These are phyloP conservation scores for Toxicodendron radicans DNA, from an alignment of 345 rosid genomes.

Conservation along the genomic window DNA sequence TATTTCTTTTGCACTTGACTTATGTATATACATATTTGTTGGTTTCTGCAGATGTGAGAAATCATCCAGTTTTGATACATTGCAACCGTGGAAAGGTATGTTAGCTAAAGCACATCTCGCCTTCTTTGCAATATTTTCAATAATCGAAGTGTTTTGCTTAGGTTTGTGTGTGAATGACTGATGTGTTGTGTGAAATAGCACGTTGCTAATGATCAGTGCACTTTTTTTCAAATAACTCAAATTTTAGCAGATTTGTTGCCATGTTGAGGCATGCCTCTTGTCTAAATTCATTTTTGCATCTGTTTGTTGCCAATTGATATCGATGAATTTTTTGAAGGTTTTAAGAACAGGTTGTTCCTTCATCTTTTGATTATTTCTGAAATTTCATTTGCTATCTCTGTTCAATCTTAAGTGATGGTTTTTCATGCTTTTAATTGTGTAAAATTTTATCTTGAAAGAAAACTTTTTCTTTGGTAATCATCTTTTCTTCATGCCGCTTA, in stretches of 20 bases:
- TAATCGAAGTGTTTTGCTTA: neutral
- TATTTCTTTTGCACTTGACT: conserved; percentile 8
- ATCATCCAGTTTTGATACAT: conserved; percentile 85
- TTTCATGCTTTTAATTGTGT: neutral
- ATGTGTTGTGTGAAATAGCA: neutral
- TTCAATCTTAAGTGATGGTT: neutral
- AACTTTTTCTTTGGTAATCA: neutral
- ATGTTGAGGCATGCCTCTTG: neutral
- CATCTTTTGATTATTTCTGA: too few relatives aligned
- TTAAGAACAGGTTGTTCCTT: too few relatives aligned
- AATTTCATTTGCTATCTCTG: too few relatives aligned
- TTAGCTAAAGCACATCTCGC: neutral
- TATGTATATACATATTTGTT: neutral
- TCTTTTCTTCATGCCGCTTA: neutral
- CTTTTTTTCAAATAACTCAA: too few relatives aligned
- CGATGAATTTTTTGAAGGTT: neutral
- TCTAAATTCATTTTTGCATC: neutral
- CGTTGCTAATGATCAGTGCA: too few relatives aligned
- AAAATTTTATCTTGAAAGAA: neutral
- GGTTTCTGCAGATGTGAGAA: conserved; percentile 68
- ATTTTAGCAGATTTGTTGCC: too few relatives aligned
- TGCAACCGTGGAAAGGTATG: conserved; percentile 89
- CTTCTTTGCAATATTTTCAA: neutral
- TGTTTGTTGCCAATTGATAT: neutral
- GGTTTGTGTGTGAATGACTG: neutral